Conservation (phyloP, 257 asterid species). For the Dorcoceras hygrometricum region DNA sequence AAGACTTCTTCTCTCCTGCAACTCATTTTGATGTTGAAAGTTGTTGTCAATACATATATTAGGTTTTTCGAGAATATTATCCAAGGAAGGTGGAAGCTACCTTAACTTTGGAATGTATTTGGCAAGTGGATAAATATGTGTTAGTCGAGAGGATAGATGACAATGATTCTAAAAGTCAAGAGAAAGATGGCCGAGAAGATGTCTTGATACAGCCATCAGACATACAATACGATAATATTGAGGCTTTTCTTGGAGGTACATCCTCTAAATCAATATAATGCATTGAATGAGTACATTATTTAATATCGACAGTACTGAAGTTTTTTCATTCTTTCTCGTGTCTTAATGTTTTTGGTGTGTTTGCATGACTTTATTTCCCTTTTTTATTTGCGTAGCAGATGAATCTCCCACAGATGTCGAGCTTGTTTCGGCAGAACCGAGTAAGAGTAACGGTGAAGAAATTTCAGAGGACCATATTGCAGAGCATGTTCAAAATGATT, state of each 20-base stretch:
- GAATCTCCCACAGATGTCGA: constrained; percentile 30
- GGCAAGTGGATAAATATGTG: constrained; percentile 23
- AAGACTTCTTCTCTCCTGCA: neutral
- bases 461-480: constrained; percentile 29
- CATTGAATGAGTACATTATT: neutral
- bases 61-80: constrained; percentile 81
- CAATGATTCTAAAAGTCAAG: constrained; percentile 41
- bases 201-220: constrained; percentile 29
- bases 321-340: neutral
- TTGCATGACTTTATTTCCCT: constrained; percentile 8
- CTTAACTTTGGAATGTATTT: constrained; percentile 16
- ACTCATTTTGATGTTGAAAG: constrained; percentile 22
- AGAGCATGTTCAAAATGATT: constrained; percentile 22
- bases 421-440: constrained; percentile 21
- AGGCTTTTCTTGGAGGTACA: constrained; percentile 76
- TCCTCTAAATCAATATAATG: neutral
- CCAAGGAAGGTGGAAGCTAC: constrained; percentile 53
- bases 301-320: neutral
- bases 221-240: constrained; percentile 60
- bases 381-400: constrained; percentile 32
- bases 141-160: constrained; percentile 47
- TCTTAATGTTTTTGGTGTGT: neutral
- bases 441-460: constrained; percentile 9
- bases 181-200: constrained; percentile 33
- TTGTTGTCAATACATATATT: constrained; percentile 26